phyloP scores from a whole-genome alignment of 257 asterid species.

The Plantago elongata region DNA sequence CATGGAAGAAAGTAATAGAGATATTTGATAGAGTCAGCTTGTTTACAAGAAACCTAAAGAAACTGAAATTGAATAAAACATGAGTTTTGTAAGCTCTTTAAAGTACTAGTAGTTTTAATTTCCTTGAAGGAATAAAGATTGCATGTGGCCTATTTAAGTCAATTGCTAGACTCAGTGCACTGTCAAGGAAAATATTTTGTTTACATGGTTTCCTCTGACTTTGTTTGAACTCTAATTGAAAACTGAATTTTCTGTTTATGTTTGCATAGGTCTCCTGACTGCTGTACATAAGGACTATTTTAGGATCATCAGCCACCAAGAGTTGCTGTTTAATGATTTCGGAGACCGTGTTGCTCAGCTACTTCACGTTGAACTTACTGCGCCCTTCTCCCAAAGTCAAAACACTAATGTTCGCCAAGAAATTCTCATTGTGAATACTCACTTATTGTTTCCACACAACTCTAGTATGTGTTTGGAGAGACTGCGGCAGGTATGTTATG shows the following conservation, averaged over 20 bases:
- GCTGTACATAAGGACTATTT: conserved; percentile 88
- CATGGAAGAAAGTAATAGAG: no score
- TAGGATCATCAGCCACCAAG: conserved; percentile 68
- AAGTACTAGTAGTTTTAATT: no score
- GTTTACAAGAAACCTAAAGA: no score
- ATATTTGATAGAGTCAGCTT: no score
- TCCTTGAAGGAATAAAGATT: no score
- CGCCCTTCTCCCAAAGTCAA: conserved; percentile 50
- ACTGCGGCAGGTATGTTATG: conserved; percentile 71
- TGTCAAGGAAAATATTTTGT: no score
- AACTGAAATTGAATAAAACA: no score
- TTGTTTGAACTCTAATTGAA: conserved; percentile 3
- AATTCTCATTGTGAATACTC: conserved; percentile 92
- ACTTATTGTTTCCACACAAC: conserved; percentile 85
- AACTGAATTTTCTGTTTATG: conserved; percentile 10
- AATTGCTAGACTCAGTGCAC: no score
- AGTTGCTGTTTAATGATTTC: conserved; percentile 90
- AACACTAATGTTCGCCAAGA: conserved; percentile 61
- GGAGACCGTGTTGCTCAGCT: conserved; percentile 99
- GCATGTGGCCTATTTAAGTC: background rate
- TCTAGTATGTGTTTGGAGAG: conserved; percentile 92
- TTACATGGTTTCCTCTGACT: background rate
- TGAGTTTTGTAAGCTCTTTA: no score
- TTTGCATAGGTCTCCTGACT: conserved; percentile 63
- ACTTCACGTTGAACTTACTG: conserved; percentile 71